phyloP scores from a whole-genome alignment of 2,329 filamentous ascomycete species.

The Colletotrichum scovillei region DNA sequence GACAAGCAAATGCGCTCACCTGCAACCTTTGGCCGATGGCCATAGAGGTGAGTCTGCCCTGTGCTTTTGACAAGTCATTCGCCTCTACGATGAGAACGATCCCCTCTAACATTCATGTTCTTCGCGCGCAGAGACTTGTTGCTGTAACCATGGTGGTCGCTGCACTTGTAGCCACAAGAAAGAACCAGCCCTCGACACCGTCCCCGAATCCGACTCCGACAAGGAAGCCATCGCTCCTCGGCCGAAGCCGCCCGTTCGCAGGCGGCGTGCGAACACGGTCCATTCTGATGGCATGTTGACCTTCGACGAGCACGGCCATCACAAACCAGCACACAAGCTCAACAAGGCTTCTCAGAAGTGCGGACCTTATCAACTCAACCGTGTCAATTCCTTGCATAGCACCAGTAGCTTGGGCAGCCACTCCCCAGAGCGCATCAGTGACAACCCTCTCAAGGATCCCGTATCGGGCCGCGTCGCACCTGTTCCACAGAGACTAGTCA shows the following conservation, averaged over 20 bases:
- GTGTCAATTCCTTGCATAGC: conserved; percentile 69
- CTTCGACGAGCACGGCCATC: conserved; percentile 73
- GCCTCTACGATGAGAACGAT: conserved; percentile 42
- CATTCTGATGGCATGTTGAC: conserved; percentile 70
- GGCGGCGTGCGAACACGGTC: conserved; percentile 70
- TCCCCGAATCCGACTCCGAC: conserved; percentile 73
- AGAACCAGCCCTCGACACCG: conserved; percentile 69
- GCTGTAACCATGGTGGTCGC: conserved; percentile 75
- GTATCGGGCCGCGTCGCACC: conserved; percentile 50
- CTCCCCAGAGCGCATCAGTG: conserved; percentile 56
- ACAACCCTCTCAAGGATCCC: conserved; percentile 51
- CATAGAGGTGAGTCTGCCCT: conserved; percentile 65
- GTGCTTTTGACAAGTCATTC: conserved; percentile 15
- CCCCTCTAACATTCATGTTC: conserved; percentile 30
- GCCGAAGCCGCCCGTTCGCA: conserved; percentile 57
- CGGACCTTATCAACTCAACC: conserved; percentile 70
- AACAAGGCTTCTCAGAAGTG: conserved; percentile 70
- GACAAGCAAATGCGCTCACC: conserved; percentile 75
- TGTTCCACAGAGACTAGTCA: conserved; percentile 63
- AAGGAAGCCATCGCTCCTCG: conserved; percentile 50
- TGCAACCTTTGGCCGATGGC: conserved; percentile 67
- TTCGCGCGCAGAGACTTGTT: conserved; percentile 68
- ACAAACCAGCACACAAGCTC: conserved; percentile 71
- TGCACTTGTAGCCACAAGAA: conserved; percentile 75
- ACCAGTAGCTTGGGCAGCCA: conserved; percentile 59